Evolutionary conservation across 1,139 yeast species (phyloP).

Genomic region (Kodamaea arcana): DNA sequence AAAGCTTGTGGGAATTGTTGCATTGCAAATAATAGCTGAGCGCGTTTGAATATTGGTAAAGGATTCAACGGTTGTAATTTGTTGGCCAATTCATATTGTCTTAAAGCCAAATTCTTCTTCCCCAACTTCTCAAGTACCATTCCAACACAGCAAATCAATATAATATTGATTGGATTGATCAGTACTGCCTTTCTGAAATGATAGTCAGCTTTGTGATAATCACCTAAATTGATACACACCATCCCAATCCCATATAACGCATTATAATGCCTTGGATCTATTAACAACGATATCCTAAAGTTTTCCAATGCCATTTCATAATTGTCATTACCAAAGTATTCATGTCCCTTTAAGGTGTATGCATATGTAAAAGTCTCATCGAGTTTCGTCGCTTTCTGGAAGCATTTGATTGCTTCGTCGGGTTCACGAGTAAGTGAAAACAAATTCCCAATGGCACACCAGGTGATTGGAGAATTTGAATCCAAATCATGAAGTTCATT

Average conservation of each 20-base stretch:
- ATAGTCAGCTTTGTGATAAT: slow-evolving; percentile 75
- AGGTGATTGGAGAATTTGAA: slow-evolving; percentile 69
- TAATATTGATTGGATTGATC: slow-evolving; percentile 87
- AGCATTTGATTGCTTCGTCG: slow-evolving; percentile 86
- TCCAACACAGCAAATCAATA: slow-evolving; percentile 89
- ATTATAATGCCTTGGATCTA: slow-evolving; percentile 83
- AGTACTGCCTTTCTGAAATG: slow-evolving; percentile 85
- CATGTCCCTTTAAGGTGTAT: slow-evolving; percentile 92
- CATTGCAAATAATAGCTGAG: slow-evolving; percentile 71
- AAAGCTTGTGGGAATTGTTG: slow-evolving; percentile 71
- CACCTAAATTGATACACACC: slow-evolving; percentile 87
- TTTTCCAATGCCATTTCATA: slow-evolving; percentile 85
- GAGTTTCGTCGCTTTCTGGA: slow-evolving; percentile 69
- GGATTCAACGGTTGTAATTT: slow-evolving; percentile 84
- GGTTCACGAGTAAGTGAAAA: slow-evolving; percentile 82
- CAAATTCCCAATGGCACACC: slow-evolving; percentile 91
- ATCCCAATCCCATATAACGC: slow-evolving; percentile 96
- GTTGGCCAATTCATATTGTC: slow-evolving; percentile 80
- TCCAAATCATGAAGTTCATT: slow-evolving; percentile 73
- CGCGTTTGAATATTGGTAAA: slow-evolving; percentile 83
- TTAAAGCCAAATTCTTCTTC: slow-evolving; percentile 66
- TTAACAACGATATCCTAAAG: slow-evolving; percentile 72
- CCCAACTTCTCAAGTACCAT: slow-evolving; percentile 83
- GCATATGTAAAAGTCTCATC: slow-evolving; percentile 82
- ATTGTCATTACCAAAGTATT: slow-evolving; percentile 81